Evolutionary conservation across 1,284 basidiomycete genomes (phyloP), one percentile per base, ranked within the genome.

Genomic region (Trichosporon sp.): DNA sequence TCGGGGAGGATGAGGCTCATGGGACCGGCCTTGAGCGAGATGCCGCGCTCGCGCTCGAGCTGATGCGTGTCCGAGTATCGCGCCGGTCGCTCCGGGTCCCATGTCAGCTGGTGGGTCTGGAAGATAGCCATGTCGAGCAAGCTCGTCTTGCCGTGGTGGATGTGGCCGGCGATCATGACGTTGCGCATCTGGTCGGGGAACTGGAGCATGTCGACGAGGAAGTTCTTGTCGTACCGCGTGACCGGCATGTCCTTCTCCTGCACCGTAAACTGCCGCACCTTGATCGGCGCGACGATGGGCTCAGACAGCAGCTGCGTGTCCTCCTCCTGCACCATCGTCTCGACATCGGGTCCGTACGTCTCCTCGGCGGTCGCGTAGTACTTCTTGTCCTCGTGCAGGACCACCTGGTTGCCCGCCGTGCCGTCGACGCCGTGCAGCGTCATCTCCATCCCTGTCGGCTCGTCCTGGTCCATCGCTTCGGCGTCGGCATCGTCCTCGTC

Each of bases 131-230:
- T 96, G 79, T 99, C 96, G 85, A 99, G 82, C 44, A 99, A 82
- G 0, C 91, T 89, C 0, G 96, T 98, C 84, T 99, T 99, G 74
- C 96, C 96, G 74, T 99, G 96, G 77, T 99, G 95, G 54, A 99
- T 81, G 77, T 98, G 95, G 3, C 96, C 96, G 4, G 92, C 92
- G 27, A 97, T 86, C 65, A 92, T 92, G 56, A 97, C 90, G 77
- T 97, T 97, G 59, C 96, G 88, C 73, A 97, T 87, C 88, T 95
- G 95, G 63, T 95, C 91, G 27, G 94, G 95, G 78, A 95, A 92
- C 25, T 86, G 85, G 77, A 93, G 91, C 85, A 97, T 87, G 76
- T 91, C 92, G 73, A 98, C 83, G 78, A 99, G 82, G 81, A 95
- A 99, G 56, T 90, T 88, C 82, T 94, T 92, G 82, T 98, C 92